Evolutionary conservation across 768 basidiomycete species (phyloP).

Genomic region (Boletus rubroflammeus): DNA sequence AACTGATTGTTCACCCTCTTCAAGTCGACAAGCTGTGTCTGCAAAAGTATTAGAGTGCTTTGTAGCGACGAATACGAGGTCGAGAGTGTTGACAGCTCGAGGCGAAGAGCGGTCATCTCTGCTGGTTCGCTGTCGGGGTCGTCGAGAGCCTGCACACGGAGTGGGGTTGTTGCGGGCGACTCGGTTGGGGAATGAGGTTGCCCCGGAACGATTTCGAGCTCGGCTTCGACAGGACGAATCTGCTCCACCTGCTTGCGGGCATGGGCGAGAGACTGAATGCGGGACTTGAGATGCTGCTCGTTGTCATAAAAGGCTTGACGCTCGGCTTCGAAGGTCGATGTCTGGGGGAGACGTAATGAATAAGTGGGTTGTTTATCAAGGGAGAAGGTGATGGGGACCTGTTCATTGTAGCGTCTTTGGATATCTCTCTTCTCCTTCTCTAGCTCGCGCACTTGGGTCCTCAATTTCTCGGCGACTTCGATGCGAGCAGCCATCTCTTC

Average conservation of each 20-base stretch:
- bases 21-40: constrained; percentile 81
- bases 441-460: constrained; percentile 75
- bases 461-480: constrained; percentile 79
- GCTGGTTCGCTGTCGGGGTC: constrained; percentile 76
- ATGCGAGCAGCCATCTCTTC: constrained; percentile 77
- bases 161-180: constrained; percentile 18
- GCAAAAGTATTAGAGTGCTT: constrained; percentile 78
- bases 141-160: constrained; percentile 45
- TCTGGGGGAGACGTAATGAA: constrained; percentile 41
- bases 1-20: constrained; percentile 83
- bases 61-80: constrained; percentile 82
- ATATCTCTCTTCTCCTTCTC: constrained; percentile 87
- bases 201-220: constrained; percentile 41
- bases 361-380: constrained; percentile 13
- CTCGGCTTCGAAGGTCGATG: constrained; percentile 86
- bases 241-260: constrained; percentile 53
- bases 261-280: constrained; percentile 76
- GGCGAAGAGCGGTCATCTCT: constrained; percentile 78
- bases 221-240: constrained; percentile 32
- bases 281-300: constrained; percentile 89
- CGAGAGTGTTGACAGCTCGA: constrained; percentile 83
- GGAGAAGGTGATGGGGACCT: constrained; percentile 44
- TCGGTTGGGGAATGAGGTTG: constrained; percentile 30
- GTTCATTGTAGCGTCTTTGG: constrained; percentile 82
- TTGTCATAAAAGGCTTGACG: constrained; percentile 91